Evolutionary conservation across 2,329 filamentous ascomycete species (phyloP), one percentile per base, ranked within the genome.

Genomic region (Albifimbria verrucaria): DNA sequence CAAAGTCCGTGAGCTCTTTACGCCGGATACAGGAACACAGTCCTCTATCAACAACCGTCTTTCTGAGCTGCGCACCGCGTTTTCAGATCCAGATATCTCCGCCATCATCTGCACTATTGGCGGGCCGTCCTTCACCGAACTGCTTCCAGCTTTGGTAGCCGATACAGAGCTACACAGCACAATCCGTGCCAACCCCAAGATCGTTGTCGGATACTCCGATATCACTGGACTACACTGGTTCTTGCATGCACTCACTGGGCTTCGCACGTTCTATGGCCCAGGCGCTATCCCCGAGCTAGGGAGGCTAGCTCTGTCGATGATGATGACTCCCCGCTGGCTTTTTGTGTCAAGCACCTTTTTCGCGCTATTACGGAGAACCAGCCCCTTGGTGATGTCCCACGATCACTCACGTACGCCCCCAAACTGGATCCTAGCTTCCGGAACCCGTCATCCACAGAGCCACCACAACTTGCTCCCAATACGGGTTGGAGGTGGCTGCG

Each of bases 181-280:
- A 1, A 68, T 76, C 36, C 66, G 65, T 5, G 56, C 55, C 2
- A 63, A 70, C 45, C 74, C 73, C 28, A 76, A 75, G 62, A 65
- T 76, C 20, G 63, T 76, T 2, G 66, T 75, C 17, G 74, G 73
- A 2, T 73, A 66, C 52, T 74, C 71, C 2, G 73, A 76, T 52
- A 75, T 75, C 50, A 72, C 70, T 1, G 65, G 68, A 26, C 52
- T 76, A 32, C 73, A 76, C 59, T 76, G 74, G 73, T 68, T 71
- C 48, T 59, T 76, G 28, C 55, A 71, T 54, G 66, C 66, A 1
- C 23, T 63, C 11, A 63, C 69, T 0, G 73, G 74, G 1, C 60
- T 76, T 32, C 70, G 72, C 41, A 75, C 73, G 4, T 76, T 76
- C 50, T 76, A 76, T 59, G 74, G 74, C 0, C 74, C 74, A 2